A percentile compares a stretch with the other conserved stretches of the same genome.
Conservation (phyloP, 2,329 filamentous ascomycete species). For the Leptographium radiaticola region DNA sequence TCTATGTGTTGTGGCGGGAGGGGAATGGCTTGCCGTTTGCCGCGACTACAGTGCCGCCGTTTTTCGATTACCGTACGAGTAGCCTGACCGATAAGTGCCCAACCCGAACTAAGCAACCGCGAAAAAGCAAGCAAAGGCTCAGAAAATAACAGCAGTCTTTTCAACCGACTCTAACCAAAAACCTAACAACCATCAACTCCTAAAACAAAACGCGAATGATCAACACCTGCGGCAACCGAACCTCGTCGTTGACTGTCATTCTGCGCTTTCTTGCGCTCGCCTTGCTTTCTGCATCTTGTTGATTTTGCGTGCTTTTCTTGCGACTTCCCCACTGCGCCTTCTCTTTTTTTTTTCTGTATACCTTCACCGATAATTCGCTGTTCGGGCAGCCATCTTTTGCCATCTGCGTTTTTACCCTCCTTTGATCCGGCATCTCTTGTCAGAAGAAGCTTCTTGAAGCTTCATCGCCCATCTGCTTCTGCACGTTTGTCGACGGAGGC, state of each 20-base stretch:
- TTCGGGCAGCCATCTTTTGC: not conserved
- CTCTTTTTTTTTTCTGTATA: not conserved
- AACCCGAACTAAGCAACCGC: not conserved
- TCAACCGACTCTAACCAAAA: not conserved
- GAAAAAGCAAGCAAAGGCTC: not conserved
- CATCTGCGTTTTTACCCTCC: not conserved
- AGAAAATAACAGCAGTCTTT: not conserved
- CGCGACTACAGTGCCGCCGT: not conserved
- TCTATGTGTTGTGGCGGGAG: too few species aligned
- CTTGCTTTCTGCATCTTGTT: not conserved
- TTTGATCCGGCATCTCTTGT: not conserved
- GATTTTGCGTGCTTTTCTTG: not conserved
- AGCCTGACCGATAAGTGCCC: slow-evolving; percentile 4
- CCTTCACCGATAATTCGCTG: not conserved
- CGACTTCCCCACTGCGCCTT: not conserved
- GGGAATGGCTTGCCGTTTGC: not conserved
- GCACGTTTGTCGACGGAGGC: not conserved
- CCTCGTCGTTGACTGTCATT: not conserved
- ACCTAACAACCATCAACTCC: not conserved
- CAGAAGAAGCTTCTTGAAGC: not conserved
- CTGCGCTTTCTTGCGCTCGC: not conserved
- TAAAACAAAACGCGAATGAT: not conserved
- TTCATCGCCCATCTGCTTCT: not conserved
- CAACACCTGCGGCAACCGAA: not conserved
- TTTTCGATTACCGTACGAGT: not conserved